Evolutionary conservation across 164 flowering plant genomes (phyloP), one percentile per base, ranked within the genome.

Genomic region (Vitis cinerea): DNA sequence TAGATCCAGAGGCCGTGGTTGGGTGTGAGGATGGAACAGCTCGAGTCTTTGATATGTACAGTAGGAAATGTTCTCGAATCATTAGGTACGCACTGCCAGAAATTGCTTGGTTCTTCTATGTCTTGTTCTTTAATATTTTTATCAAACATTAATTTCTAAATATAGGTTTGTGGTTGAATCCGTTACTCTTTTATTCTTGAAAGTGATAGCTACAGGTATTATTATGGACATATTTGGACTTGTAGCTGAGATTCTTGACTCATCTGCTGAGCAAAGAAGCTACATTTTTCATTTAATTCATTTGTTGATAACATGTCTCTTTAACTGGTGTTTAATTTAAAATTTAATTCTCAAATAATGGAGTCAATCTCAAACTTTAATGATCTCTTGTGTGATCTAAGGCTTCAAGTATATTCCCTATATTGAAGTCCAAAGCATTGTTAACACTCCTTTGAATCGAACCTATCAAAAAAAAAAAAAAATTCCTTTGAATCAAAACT

Each of bases 1-100:
- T 82, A 61, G 99, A 94, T 82, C 97, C 97, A 44, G 93, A 90
- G 71, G 97, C 97, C 51, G 88, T 86, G 31, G 85, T 94, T 67
- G 97, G 99, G 68, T 92, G 97, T 74, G 95, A 82, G 65, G 97
- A 94, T 84, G 99, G 99, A 48, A 85, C 85, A 53, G 88, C 73
- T 74, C 90, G 92, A 77, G 82, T 90, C 47, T 94, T 90, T 85
- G 99, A 94, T 81, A 88, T 94, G 94, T 94, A 94, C 72, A 90
- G 97, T 71, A 82, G 85, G 70, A 86, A 65, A 53, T 89, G 97
- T 73, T 88, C 95, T 75, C 91, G 71, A 59, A 92, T 94, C 64
- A 80, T 94, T 30, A 91, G 89, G 98, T 94, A 80, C 50, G 64
- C 63, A 15, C 17, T 30, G 53, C 56, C 30, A 63, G 19, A 31